A percentile compares a stretch with the other conserved stretches of the same genome.
phyloP scores from a whole-genome alignment of 2,329 filamentous ascomycete species.

The Fusarium penzigii region DNA sequence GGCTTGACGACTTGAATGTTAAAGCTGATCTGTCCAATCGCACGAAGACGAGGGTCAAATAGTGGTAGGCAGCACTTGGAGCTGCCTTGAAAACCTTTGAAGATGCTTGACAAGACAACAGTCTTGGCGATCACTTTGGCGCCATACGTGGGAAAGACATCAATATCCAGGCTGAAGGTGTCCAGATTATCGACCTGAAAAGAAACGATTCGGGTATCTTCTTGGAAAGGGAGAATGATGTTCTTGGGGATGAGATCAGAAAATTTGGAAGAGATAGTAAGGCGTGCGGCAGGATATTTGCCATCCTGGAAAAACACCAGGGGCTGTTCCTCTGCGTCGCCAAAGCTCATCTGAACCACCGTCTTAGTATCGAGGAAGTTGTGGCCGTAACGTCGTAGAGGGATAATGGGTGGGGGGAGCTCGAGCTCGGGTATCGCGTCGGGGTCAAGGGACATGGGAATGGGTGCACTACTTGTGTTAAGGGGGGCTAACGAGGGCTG shows the following conservation, averaged over 20 bases:
- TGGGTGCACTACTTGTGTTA: conserved; percentile 51
- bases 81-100: conserved; percentile 73
- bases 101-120: conserved; percentile 85
- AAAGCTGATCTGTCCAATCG: conserved; percentile 93
- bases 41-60: conserved; percentile 86
- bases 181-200: conserved; percentile 96
- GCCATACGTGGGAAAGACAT: conserved; percentile 96
- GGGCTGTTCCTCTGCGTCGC: conserved; percentile 71
- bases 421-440: conserved; percentile 92
- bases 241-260: conserved; percentile 97
- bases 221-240: conserved; percentile 91
- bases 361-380: conserved; percentile 99
- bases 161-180: conserved; percentile 92
- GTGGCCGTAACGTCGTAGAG: conserved; percentile 89
- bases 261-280: conserved; percentile 95
- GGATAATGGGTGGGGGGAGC: conserved; percentile 93
- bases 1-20: conserved; percentile 96
- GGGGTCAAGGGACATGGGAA: conserved; percentile 69
- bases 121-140: conserved; percentile 97
- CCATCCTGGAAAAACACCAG: conserved; percentile 96
- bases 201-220: conserved; percentile 89
- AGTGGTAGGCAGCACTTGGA: conserved; percentile 83
- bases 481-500: conserved; percentile 47
- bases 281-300: conserved; percentile 90
- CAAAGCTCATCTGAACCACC: conserved; percentile 90